phyloP scores from a whole-genome alignment of 2,329 filamentous ascomycete genomes.

The Penicillium sp. region DNA sequence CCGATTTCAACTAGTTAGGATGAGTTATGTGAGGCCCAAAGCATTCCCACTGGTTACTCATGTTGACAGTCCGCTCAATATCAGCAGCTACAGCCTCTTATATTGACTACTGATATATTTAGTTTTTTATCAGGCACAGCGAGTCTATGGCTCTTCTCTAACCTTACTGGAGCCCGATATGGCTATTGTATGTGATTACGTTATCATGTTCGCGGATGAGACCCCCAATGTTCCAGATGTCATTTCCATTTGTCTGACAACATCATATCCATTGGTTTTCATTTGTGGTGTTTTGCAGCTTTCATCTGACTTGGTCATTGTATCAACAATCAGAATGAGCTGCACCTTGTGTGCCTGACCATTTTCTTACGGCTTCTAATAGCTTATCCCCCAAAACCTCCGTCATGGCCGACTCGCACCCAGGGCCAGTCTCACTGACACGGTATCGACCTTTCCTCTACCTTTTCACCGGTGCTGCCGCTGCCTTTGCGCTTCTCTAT shows the following conservation, averaged over 20 bases:
- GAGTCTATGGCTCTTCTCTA: too few relatives aligned
- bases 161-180: too few relatives aligned
- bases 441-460: constrained; percentile 45
- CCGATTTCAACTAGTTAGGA: too few relatives aligned
- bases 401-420: constrained; percentile 35
- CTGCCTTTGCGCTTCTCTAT: constrained; percentile 45
- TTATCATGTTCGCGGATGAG: neutral
- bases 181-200: neutral
- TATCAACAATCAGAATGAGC: constrained; percentile 15
- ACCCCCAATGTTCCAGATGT: constrained; percentile 1
- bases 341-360: constrained; percentile 13
- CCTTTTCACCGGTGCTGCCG: constrained; percentile 44
- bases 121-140: too few relatives aligned
- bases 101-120: too few relatives aligned
- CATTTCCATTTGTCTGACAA: neutral
- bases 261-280: neutral
- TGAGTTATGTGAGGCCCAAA: too few relatives aligned
- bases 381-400: constrained; percentile 22
- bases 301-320: neutral
- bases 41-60: too few relatives aligned
- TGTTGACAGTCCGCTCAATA: too few relatives aligned
- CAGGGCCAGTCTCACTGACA: constrained; percentile 34
- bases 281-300: neutral
- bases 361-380: constrained; percentile 14
- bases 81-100: too few relatives aligned